Evolutionary conservation across 2,329 filamentous ascomycete genomes (phyloP).

Genomic region (Aspergillus jensenii): DNA sequence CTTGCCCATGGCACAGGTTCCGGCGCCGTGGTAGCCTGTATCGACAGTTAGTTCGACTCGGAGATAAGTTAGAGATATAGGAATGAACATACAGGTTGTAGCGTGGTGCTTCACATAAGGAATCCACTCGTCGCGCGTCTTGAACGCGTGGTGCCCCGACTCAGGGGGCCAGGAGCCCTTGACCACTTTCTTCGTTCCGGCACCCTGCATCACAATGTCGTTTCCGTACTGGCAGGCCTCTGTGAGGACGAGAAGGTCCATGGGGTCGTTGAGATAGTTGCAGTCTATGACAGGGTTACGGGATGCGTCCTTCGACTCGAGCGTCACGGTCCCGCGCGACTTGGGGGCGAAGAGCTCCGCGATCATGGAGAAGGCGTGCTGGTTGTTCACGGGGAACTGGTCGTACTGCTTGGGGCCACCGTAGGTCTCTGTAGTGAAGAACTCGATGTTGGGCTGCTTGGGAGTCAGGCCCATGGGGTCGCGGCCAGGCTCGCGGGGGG

Average conservation of each 20-base stretch:
- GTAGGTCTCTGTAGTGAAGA: conserved; percentile 64
- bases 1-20: conserved; percentile 58
- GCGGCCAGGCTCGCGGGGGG: conserved; percentile 50
- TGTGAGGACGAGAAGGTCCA: conserved; percentile 59
- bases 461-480: conserved; percentile 63
- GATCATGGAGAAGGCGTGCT: conserved; percentile 60
- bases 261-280: conserved; percentile 56
- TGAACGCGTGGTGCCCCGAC: conserved; percentile 53
- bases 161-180: conserved; percentile 61
- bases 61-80: background rate
- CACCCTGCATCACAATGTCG: conserved; percentile 56
- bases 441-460: conserved; percentile 41
- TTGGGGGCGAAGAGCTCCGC: conserved; percentile 58
- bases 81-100: conserved; percentile 56
- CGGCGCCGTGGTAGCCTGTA: conserved; percentile 56
- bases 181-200: conserved; percentile 58
- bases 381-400: background rate
- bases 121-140: conserved; percentile 58
- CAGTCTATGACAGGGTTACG: conserved; percentile 59
- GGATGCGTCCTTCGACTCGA: conserved; percentile 50
- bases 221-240: conserved; percentile 61
- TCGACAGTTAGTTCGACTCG: too few relatives aligned
- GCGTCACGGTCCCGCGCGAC: conserved; percentile 56
- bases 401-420: conserved; percentile 36
- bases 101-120: conserved; percentile 58